A percentile compares a stretch with the other conserved stretches of the same genome.
These are phyloP conservation scores for Monosporascus sp. DNA, from an alignment of 2,329 filamentous ascomycete genomes.

Conservation along the genomic window DNA sequence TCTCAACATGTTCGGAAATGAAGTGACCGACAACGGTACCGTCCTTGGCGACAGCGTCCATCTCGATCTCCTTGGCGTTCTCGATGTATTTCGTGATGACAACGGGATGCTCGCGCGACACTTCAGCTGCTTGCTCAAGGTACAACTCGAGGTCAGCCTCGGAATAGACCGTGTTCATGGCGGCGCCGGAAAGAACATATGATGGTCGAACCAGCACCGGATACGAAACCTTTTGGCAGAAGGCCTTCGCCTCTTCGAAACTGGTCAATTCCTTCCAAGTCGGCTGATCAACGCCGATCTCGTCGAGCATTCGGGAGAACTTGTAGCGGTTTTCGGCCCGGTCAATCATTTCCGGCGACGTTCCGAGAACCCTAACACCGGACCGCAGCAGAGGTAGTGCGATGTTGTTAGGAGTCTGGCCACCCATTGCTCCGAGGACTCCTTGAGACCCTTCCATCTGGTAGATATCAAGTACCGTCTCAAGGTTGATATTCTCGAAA, in stretches of 20 bases:
- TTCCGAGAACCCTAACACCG: conserved; percentile 89
- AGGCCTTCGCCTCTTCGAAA: conserved; percentile 81
- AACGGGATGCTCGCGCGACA: conserved; percentile 91
- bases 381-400: conserved; percentile 81
- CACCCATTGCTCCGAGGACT: conserved; percentile 92
- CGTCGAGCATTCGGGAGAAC: conserved; percentile 96
- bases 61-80: conserved; percentile 98
- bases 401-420: conserved; percentile 97
- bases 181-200: conserved; percentile 92
- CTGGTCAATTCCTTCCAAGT: conserved; percentile 97
- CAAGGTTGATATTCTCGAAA: conserved; percentile 91
- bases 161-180: conserved; percentile 99
- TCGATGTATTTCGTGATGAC: conserved; percentile 99
- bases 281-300: conserved; percentile 91
- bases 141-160: conserved; percentile 87
- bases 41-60: conserved; percentile 93
- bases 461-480: conserved; percentile 91
- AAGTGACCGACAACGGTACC: conserved; percentile 92
- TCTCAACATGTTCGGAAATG: conserved; percentile 97
- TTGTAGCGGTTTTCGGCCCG: conserved; percentile 96
- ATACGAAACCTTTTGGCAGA: conserved; percentile 85
- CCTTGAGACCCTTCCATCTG: conserved; percentile 77
- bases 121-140: conserved; percentile 83
- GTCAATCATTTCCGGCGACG: conserved; percentile 98
- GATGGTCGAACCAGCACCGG: conserved; percentile 93